Base-by-base conservation (phyloP, 306 rosid species). In the Mucuna pruriens region DNA sequence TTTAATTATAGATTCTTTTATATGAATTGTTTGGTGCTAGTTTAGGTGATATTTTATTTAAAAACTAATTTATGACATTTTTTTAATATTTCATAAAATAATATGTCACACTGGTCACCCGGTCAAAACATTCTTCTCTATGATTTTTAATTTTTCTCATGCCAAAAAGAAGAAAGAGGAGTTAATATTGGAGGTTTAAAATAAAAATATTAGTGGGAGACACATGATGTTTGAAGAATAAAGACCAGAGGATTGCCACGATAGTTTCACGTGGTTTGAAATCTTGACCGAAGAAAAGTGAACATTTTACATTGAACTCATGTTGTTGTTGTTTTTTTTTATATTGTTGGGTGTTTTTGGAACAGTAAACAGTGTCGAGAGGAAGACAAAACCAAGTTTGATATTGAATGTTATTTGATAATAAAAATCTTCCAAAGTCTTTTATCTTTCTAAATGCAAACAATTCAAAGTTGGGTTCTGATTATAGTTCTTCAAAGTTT, bases 321-420 rank as follows among this genome's bases (percentile, higher is more conserved):
- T 25, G 10, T 45, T 46, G n/a, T n/a, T n/a, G n/a, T n/a, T n/a
- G n/a, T n/a, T 4, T n/a, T 26, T 40, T 71, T 0, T 16, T 16
- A 29, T 34, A 10, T 34, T 48, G 73, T 34, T 82, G 82, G 26
- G 64, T 23, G 65, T 7, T 60, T 46, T 0, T 1, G 68, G 46
- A 75, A 42, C 55, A 34, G 33, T 44, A 22, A 75, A 42, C 55
- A 34, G 33, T 44, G 23, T 40, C 0, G 8, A 57, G 74, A 62
- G 48, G 85, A 75, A 68, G 85, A 70, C 77, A 83, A 75, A 77
- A 6, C 54, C 16, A 76, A 77, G 45, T 83, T 83, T 71, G 89
- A 48, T 54, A 26, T 45, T 54, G 80, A 84, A 64, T 73, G 82
- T 6, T 12, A 1, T 7, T 44, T 23, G 16, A 54, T 6, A 3